Evolutionary conservation across 208 protist species (phyloP).

Genomic region (Strigomonas oncopelti): DNA sequence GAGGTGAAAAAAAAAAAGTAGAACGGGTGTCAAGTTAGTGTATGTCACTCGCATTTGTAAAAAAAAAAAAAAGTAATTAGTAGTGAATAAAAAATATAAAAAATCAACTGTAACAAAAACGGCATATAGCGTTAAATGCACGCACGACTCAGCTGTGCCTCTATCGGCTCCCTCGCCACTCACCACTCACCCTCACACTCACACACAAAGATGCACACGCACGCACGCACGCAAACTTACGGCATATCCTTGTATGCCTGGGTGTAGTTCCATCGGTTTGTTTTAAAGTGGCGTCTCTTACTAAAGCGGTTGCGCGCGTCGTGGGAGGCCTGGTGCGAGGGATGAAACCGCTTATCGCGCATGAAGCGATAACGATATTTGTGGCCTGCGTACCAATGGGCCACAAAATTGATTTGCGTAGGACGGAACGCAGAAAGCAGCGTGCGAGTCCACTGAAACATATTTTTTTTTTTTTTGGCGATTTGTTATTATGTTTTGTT

Average conservation of each 20-base stretch:
- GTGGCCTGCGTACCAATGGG: conserved; percentile 86
- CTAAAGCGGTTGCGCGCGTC: conserved; percentile 82
- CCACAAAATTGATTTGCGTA: conserved; percentile 53
- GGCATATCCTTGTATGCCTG: conserved; percentile 91
- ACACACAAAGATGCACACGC: too few species aligned
- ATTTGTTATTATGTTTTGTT: conserved; percentile 7
- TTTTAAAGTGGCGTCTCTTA: conserved; percentile 82
- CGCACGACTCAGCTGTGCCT: too few species aligned
- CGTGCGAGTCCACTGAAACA: conserved; percentile 29
- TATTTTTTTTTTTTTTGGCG: conserved; percentile 14
- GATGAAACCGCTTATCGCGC: conserved; percentile 88
- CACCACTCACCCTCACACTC: too few species aligned
- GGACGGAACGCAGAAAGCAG: conserved; percentile 38
- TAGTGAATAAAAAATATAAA: too few species aligned
- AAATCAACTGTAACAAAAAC: conserved; percentile 5
- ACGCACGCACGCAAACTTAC: conserved; percentile 21
- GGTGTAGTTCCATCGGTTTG: conserved; percentile 88
- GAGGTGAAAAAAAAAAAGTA: background rate
- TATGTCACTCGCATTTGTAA: too few species aligned
- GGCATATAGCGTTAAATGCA: too few species aligned
- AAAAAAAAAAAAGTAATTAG: too few species aligned
- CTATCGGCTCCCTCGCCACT: too few species aligned
- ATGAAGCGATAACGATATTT: conserved; percentile 84
- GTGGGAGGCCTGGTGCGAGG: conserved; percentile 63
- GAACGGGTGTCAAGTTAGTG: too few species aligned